Conservation (phyloP, 1,139 yeast genomes). For the Yamadazyma membranifaciens region DNA sequence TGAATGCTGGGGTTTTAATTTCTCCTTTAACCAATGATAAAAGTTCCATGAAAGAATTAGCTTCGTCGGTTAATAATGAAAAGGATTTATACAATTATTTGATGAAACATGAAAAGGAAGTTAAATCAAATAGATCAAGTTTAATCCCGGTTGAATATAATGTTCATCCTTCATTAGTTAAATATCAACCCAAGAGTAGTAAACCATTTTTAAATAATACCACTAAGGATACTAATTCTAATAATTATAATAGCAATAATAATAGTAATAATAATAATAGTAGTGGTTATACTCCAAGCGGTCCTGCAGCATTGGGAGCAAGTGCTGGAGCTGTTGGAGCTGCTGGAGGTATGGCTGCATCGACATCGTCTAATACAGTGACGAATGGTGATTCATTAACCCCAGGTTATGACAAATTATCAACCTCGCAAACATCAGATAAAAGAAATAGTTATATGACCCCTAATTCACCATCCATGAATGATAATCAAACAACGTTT, state of each 20-base stretch:
- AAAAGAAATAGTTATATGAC: constrained; percentile 1
- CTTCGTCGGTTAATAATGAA: constrained; percentile 78
- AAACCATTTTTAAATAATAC: constrained; percentile 41
- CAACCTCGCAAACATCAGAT: not conserved
- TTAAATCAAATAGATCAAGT: constrained; percentile 24
- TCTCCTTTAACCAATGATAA: constrained; percentile 62
- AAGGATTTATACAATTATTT: constrained; percentile 74
- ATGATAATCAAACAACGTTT: constrained; percentile 8
- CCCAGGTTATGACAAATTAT: not conserved
- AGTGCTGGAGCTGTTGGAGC: not conserved
- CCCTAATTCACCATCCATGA: constrained; percentile 6
- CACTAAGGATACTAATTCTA: constrained; percentile 1
- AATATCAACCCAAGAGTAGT: constrained; percentile 23
- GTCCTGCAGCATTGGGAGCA: not conserved
- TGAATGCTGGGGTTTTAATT: constrained; percentile 82
- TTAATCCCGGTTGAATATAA: constrained; percentile 71
- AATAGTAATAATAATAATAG: not conserved
- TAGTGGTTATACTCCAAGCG: not conserved
- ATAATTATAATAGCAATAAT: not conserved
- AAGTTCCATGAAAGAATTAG: constrained; percentile 71
- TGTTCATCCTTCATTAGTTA: constrained; percentile 69
- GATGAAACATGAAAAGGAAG: constrained; percentile 42
- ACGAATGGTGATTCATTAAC: not conserved
- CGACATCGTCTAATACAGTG: too few species aligned
- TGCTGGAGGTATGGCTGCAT: constrained; percentile 14